A percentile compares a stretch with the other conserved stretches of the same genome.
Evolutionary conservation across 306 rosid genomes (phyloP).

Genomic region (Ammopiptanthus mongolicus): DNA sequence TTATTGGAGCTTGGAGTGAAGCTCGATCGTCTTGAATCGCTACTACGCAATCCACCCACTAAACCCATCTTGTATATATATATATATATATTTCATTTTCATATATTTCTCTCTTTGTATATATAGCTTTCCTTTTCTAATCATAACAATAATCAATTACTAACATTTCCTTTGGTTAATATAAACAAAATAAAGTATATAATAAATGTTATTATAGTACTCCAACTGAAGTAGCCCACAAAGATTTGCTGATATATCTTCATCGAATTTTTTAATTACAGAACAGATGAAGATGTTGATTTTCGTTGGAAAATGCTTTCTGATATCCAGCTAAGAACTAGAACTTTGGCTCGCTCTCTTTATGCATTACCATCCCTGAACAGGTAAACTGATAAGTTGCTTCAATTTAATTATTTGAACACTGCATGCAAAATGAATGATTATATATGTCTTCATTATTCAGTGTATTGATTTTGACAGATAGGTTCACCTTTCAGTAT

Average conservation of each 20-base stretch:
- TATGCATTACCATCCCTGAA: constrained; percentile 12
- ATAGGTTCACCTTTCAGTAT: not conserved
- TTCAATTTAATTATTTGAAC: not conserved
- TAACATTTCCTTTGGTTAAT: no score
- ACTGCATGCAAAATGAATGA: not conserved
- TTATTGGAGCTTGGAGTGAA: constrained; percentile 18
- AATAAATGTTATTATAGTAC: no score
- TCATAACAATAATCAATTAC: not conserved
- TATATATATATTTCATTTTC: no score
- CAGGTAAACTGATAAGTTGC: not conserved
- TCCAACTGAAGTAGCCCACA: not conserved
- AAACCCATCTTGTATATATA: constrained; percentile 24
- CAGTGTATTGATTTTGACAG: not conserved
- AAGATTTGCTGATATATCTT: not conserved
- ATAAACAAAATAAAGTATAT: no score
- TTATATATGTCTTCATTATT: not conserved
- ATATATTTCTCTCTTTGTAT: not conserved
- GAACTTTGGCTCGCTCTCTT: constrained; percentile 6
- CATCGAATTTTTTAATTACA: constrained; percentile 21
- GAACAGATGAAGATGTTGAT: constrained; percentile 29
- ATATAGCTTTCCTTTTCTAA: not conserved
- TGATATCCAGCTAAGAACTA: constrained; percentile 25
- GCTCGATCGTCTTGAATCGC: constrained; percentile 33
- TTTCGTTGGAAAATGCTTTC: constrained; percentile 32
- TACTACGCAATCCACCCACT: constrained; percentile 23